Conservation (phyloP, 176 grass and related monocot species). For the Poa pratensis region DNA sequence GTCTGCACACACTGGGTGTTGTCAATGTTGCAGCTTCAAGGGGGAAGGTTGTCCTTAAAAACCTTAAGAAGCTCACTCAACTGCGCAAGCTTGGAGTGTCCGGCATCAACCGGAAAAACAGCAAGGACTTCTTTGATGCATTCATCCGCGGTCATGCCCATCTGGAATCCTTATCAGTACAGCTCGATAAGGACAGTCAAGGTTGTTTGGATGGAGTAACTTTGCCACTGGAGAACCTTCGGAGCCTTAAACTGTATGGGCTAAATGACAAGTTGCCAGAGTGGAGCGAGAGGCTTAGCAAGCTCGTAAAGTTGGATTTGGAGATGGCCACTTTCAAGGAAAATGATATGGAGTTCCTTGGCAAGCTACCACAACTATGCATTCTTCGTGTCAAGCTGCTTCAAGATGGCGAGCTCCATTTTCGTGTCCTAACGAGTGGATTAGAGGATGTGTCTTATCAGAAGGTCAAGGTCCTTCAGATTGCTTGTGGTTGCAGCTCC, state of each 20-base stretch:
- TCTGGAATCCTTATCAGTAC: neutral
- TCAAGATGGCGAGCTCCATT: no score
- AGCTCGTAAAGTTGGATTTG: no score
- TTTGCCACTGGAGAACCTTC: neutral
- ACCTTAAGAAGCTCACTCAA: neutral
- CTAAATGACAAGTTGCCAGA: neutral
- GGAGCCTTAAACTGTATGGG: neutral
- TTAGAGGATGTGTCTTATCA: no score
- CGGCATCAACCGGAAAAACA: neutral
- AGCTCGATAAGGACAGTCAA: neutral
- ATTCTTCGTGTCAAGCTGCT: no score
- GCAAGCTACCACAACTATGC: no score
- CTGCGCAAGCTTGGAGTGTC: neutral
- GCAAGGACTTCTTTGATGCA: fast-evolving
- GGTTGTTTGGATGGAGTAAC: neutral
- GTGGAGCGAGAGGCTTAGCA: no score
- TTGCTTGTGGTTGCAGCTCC: no score
- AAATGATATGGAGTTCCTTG: no score
- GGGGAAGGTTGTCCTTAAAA: neutral
- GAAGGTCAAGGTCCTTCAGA: no score
- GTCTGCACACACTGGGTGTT: neutral
- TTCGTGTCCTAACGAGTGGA: no score
- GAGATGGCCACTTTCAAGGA: no score
- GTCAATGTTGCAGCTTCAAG: neutral
- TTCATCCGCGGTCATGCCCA: neutral